phyloP scores from a whole-genome alignment of 176 grass and related monocot species.

The Chrysopogon serrulatus region DNA sequence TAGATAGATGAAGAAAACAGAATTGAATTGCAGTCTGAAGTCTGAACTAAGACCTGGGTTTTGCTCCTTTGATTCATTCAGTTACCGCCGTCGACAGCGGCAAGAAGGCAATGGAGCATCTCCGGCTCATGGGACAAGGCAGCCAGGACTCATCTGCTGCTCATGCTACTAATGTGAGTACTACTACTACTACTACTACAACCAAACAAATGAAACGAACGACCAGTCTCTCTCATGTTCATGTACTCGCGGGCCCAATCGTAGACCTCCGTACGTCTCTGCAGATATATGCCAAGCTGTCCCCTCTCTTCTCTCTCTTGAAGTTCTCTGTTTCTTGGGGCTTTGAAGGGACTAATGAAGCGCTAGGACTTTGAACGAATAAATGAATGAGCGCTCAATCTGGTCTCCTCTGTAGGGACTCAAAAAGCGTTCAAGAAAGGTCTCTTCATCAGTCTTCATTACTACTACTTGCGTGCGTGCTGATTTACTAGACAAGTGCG shows the following conservation, averaged over 20 bases:
- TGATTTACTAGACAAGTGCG: not conserved
- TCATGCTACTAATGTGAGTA: not conserved
- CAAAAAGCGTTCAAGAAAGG: not conserved
- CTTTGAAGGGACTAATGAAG: too few species aligned
- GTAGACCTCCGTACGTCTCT: not conserved
- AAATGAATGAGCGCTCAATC: not conserved
- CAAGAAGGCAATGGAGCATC: conserved; percentile 85
- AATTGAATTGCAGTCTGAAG: not conserved
- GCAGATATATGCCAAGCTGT: not conserved
- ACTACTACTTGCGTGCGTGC: not conserved
- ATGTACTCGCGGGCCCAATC: not conserved
- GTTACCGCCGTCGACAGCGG: conserved; percentile 83
- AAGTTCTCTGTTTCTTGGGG: too few species aligned
- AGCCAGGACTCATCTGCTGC: not conserved
- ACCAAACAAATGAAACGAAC: not conserved
- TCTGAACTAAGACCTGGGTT: not conserved
- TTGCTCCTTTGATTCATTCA: conserved; percentile 29
- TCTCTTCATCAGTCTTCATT: not conserved
- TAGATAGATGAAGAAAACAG: not conserved
- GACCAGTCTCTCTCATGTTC: not conserved
- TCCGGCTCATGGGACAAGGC: conserved; percentile 34
- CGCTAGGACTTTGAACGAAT: not conserved
- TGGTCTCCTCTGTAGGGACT: not conserved
- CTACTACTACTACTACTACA: not conserved
- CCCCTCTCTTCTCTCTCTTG: not conserved